Evolutionary conservation across 2,329 filamentous ascomycete species (phyloP), one percentile per base, ranked within the genome.

Genomic region (Parastagonospora avenae): DNA sequence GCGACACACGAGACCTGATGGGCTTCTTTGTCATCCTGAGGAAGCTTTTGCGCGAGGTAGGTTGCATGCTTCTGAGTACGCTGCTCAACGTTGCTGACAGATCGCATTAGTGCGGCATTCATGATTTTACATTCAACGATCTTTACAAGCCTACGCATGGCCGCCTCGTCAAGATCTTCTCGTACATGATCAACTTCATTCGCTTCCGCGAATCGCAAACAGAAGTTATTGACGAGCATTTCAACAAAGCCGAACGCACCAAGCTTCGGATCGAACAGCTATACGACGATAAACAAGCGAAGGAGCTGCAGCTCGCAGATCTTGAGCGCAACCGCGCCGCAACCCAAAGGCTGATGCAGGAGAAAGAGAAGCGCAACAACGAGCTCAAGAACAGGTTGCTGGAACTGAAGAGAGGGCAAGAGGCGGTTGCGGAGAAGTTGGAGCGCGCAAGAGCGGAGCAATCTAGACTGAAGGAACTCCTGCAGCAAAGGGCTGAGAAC

Each of bases 121-220:
- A 87, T 55, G 94, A 99, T 74, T 96, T 99, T 67, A 91, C 89
- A 31, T 96, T 97, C 76, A 87, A 87, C 53, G 94, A 99, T 73
- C 80, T 99, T 5, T 93, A 95, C 72, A 89, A 89, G 72, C 94
- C 94, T 12, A 96, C 91, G 1, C 90, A 95, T 70, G 89, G 91
- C 50, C 89, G 94, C 38, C 83, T 97, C 11, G 89, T 93, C 67
- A 96, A 94, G 78, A 95, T 97, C 67, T 94, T 99, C 73, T 96
- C 91, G 59, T 97, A 97, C 75, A 85, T 97, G 58, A 99, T 99
- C 80, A 99, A 99, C 77, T 99, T 99, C 75, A 92, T 97, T 62
- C 87, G 94, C 46, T 99, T 97, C 77, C 89, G 94, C 64, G 92
- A 97, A 77, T 92, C 89, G 55, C 93, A 97, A 74, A 95, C 92